Evolutionary conservation across 768 basidiomycete species (phyloP).

Genomic region (Podaxis sp.): DNA sequence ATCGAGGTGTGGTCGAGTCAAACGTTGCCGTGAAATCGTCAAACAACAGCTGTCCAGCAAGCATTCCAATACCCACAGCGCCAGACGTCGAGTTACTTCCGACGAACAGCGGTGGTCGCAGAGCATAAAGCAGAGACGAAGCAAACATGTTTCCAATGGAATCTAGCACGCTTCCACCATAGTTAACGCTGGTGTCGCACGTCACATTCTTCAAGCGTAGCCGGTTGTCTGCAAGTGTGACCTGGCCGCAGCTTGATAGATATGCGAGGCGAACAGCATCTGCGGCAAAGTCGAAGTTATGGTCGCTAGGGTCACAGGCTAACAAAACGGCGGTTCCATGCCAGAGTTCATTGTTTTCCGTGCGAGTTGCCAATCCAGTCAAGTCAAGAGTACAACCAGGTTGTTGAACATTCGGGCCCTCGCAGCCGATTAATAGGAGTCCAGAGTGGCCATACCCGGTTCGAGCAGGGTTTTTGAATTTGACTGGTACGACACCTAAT

Average conservation of each 20-base stretch:
- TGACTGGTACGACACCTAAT: neutral
- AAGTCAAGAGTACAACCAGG: neutral
- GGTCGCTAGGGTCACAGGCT: constrained; percentile 4
- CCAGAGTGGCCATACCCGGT: neutral
- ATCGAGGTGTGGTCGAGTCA: neutral
- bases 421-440: neutral
- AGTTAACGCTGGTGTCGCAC: neutral
- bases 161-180: neutral
- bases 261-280: neutral
- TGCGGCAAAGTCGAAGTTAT: neutral
- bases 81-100: constrained; percentile 1
- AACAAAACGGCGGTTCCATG: constrained; percentile 1
- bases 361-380: neutral
- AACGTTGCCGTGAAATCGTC: constrained; percentile 8
- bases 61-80: neutral
- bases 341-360: constrained; percentile 6
- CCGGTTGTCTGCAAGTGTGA: neutral
- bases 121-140: constrained; percentile 2
- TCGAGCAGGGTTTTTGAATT: neutral
- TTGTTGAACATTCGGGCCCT: neutral
- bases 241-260: neutral
- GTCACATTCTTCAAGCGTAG: neutral
- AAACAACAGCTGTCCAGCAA: constrained; percentile 9
- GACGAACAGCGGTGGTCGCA: neutral
- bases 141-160: neutral